phyloP scores from a whole-genome alignment of 78 protist species.

The slime mould (Dictyostelium discoideum) region dicty_2.7 NC_007091.3:4432501-4433000 shows the following conservation, averaged over 20 bases:
- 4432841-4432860: constrained; percentile 1
- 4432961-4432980: background rate
- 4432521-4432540: constrained; percentile 72
- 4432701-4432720: constrained; percentile 59
- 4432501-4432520: constrained; percentile 54
- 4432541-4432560: background rate
- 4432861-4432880: constrained; percentile 25
- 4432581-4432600: constrained; percentile 67
- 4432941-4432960: background rate
- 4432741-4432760: constrained; percentile 54
- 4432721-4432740: constrained; percentile 55
- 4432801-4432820: constrained; percentile 71
- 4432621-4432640: constrained; percentile 46
- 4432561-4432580: constrained; percentile 28
- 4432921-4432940: constrained; percentile 1
- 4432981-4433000: constrained; percentile 38
- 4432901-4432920: constrained; percentile 43
- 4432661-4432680: constrained; percentile 3
- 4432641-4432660: constrained; percentile 69
- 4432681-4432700: constrained; percentile 36
- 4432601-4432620: constrained; percentile 40
- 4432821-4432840: constrained; percentile 30
- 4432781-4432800: background rate
- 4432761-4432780: constrained; percentile 14
- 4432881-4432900: constrained; percentile 55